These are phyloP conservation scores for Cladophialophora carrionii DNA, from an alignment of 2,329 filamentous ascomycete species.

Conservation along the genomic window DNA sequence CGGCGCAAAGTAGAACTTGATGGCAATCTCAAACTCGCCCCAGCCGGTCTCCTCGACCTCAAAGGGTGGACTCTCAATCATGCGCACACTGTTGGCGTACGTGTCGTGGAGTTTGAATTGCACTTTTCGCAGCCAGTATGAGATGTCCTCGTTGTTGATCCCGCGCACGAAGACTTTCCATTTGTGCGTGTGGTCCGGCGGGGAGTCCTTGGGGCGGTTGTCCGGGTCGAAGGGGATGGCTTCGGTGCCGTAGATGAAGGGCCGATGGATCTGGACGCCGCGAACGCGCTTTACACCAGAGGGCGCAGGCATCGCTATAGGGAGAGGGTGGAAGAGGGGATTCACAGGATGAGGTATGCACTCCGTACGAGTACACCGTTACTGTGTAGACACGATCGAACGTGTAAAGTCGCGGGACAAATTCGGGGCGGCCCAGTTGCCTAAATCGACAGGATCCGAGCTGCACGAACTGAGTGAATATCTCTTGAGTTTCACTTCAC, in stretches of 20 bases:
- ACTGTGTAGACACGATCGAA: too few relatives aligned
- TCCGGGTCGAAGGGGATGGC: constrained; percentile 76
- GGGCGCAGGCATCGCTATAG: constrained; percentile 55
- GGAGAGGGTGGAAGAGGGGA: background rate
- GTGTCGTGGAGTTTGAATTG: constrained; percentile 99
- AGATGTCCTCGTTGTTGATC: constrained; percentile 85
- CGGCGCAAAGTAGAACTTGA: constrained; percentile 89
- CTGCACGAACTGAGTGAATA: background rate
- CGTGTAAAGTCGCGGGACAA: background rate
- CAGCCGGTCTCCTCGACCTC: constrained; percentile 90
- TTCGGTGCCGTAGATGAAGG: constrained; percentile 73
- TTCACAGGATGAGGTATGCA: background rate
- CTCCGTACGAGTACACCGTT: too few relatives aligned
- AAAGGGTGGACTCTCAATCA: constrained; percentile 79
- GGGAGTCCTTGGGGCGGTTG: constrained; percentile 73
- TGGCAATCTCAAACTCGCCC: constrained; percentile 96
- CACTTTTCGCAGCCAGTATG: constrained; percentile 94
- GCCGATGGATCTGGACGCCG: constrained; percentile 53
- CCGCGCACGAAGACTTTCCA: constrained; percentile 95
- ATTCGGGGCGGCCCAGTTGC: background rate
- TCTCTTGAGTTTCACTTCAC: background rate
- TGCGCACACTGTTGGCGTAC: constrained; percentile 87
- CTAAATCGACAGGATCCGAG: background rate
- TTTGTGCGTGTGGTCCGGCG: constrained; percentile 91
- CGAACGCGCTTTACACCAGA: constrained; percentile 59